Evolutionary conservation across 306 rosid species (phyloP), one percentile per base, ranked within the genome.

Genomic region (Quercus mongolica): DNA sequence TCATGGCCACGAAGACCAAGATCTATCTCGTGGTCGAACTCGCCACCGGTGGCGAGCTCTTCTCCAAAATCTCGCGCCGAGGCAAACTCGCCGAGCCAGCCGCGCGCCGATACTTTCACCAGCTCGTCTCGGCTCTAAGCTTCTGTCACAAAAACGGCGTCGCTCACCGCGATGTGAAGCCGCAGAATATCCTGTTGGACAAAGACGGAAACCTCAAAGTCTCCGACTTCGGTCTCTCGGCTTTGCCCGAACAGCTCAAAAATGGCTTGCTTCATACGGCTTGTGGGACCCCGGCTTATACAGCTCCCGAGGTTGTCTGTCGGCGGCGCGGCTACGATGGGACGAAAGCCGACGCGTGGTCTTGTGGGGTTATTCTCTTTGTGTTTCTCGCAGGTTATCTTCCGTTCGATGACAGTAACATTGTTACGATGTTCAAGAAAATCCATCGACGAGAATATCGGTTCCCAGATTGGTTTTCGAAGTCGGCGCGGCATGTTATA

Each of bases 191-290:
- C 28, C 94, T 94, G 44, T 79, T 94, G 3, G 97, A 92, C 63
- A 70, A 75, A 14, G 79, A 81, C 9, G 97, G 97, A 0, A 85
- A 85, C 72, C 84, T 94, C 0, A 92, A 91, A 82, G 91, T 94
- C 21, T 92, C 99, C 5, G 97, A 94, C 62, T 94, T 94, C 65
- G 99, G 99, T 0, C 95, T 94, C 85, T 90, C 97, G 4, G 97
- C 99, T 0, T 51, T 94, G 0, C 99, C 99, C 1, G 97, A 92
- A 18, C 97, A 91, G 77, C 77, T 88, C 0, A 83, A 80, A 4
- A 74, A 94, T 87, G 97, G 92, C 2, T 73, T 91, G 63, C 97
- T 94, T 6, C 97, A 91, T 76, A 94, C 99, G 1, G 95, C 99
- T 0, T 94, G 99, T 9, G 97, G 99, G 2, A 94, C 99, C 0